Base-by-base conservation (phyloP, 192 early-diverging fungal species). In the Pilobolus umbonatus region DNA sequence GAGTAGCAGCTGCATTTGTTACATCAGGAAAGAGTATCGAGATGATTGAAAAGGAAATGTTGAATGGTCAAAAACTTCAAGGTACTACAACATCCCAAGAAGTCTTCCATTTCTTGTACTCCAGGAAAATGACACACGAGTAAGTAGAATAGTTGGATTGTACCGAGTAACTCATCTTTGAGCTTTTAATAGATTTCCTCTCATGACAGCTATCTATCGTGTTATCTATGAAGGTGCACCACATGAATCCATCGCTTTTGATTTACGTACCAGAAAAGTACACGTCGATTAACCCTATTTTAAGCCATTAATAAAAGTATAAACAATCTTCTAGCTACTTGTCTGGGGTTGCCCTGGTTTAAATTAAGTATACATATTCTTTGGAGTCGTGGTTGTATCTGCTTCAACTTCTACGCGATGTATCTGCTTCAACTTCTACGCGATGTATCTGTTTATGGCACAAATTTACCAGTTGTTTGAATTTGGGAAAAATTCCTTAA, bases 31-130 rank as follows among this genome's bases (percentile, higher is more conserved):
- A 59, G 28, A 68, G 90, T 14, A 92, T 98, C 81, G 84, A 90
- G 26, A 80, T 85, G 62, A 78, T 97, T 25, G 95, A 98, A 67
- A 67, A 85, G 58, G 93, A 96, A 51, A 77, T 97, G 78, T 78
- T 98, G 45, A 93, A 95, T 69, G 96, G 95, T 32, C 95, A 98
- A 61, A 98, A 98, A 69, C 76, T 98, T 38, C 95, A 98, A 76
- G 96, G 95, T 40, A 93, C 93, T 7, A 75, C 91, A 35, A 97
- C 96, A 0, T 86, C 90, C 15, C 75, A 87, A 67, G 93, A 97
- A 68, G 83, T 97, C 15, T 69, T 90, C 74, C 68, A 83, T 49
- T 92, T 95, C 62, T 75, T 96, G 22, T 45, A 19, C 1, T 31
- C 44, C 17, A 45, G 85, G 22, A 59, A 59, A 17, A 48, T 47